Evolutionary conservation across 768 basidiomycete genomes (phyloP).

Genomic region (Boletus coccyginus): DNA sequence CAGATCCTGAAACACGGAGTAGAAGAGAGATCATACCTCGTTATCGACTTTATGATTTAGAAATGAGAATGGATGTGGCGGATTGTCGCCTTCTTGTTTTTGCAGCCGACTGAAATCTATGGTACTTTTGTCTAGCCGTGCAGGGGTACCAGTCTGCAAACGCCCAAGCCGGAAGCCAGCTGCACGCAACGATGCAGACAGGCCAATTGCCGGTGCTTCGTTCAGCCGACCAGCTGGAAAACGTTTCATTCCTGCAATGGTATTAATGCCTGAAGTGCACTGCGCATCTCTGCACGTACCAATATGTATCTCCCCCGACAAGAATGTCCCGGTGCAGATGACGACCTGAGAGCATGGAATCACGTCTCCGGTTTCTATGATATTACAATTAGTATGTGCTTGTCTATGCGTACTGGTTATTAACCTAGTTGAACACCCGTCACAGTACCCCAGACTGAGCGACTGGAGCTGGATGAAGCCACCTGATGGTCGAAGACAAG

Average conservation of each 20-base stretch:
- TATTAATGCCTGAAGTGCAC: background rate
- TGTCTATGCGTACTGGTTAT: background rate
- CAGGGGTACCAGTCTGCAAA: conserved; percentile 85
- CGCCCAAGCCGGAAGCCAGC: conserved; percentile 84
- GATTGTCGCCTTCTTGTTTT: conserved; percentile 63
- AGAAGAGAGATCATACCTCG: conserved; percentile 42
- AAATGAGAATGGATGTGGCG: conserved; percentile 75
- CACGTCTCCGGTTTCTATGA: conserved; percentile 66
- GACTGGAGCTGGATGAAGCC: conserved; percentile 23
- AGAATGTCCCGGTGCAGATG: conserved; percentile 88
- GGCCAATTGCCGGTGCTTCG: conserved; percentile 67
- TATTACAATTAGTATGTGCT: background rate
- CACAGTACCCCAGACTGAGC: conserved; percentile 48
- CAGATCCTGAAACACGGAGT: background rate
- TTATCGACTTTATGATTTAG: conserved; percentile 67
- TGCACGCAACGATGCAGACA: conserved; percentile 69
- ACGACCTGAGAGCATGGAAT: conserved; percentile 80
- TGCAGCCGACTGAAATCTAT: conserved; percentile 66
- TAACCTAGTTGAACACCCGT: conserved; percentile 68
- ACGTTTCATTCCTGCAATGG: conserved; percentile 54
- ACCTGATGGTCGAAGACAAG: conserved; percentile 58
- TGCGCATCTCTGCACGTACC: conserved; percentile 41
- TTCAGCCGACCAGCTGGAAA: conserved; percentile 78
- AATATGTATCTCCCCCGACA: conserved; percentile 91
- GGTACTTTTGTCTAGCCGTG: conserved; percentile 65